Conservation (phyloP, 139 green algal species). For the Ostreobium quekettii region DNA sequence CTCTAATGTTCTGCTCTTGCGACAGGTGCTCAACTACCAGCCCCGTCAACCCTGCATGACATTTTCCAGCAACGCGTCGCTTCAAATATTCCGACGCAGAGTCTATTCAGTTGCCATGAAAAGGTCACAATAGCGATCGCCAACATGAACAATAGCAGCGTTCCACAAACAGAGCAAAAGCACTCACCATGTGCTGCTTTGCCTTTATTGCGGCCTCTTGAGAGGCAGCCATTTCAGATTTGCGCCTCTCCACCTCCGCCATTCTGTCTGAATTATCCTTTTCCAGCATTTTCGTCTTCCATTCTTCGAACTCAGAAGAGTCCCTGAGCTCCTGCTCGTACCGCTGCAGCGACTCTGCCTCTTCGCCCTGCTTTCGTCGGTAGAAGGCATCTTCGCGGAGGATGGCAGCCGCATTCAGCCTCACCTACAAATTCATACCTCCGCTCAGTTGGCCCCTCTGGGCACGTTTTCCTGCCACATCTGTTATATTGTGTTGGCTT, state of each 20-base stretch:
- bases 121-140: too few relatives aligned
- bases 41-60: too few relatives aligned
- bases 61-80: too few relatives aligned
- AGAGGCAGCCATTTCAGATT: neutral
- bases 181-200: neutral
- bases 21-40: too few relatives aligned
- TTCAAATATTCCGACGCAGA: too few relatives aligned
- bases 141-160: too few relatives aligned
- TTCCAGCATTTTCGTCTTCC: conserved; percentile 5
- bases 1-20: too few relatives aligned
- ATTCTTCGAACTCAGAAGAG: conserved; percentile 40
- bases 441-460: neutral
- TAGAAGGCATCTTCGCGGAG: conserved; percentile 70
- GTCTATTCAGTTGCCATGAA: too few relatives aligned
- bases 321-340: conserved; percentile 65
- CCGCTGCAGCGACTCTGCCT: conserved; percentile 44
- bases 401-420: conserved; percentile 63
- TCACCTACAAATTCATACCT: conserved; percentile 30
- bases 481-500: neutral
- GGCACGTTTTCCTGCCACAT: neutral
- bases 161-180: too few relatives aligned
- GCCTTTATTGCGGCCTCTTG: neutral
- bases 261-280: neutral
- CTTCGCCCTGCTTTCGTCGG: conserved; percentile 55
- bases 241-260: neutral